A percentile compares a stretch with the other conserved stretches of the same genome.
Conservation (phyloP, 1,139 yeast species). For the Entelexis sorbosivorans region DNA sequence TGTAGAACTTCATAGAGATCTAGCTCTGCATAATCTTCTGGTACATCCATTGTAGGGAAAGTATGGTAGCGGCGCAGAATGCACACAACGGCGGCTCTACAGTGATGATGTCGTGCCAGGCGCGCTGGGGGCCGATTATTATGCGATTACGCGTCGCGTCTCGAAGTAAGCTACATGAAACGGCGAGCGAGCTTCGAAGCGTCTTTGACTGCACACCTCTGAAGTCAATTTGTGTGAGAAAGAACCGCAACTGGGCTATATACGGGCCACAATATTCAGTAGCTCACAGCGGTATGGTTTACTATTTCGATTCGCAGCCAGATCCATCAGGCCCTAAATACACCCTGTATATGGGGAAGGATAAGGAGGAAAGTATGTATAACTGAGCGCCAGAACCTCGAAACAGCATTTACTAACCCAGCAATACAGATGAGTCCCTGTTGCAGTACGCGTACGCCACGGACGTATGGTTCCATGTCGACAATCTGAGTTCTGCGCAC, state of each 20-base stretch:
- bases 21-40: constrained; percentile 20
- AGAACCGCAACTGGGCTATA: no score
- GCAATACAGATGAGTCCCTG: constrained; percentile 48
- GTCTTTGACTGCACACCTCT: no score
- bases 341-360: constrained; percentile 41
- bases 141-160: no score
- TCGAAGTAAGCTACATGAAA: background rate
- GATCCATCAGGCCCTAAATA: constrained; percentile 26
- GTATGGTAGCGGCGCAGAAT: no score
- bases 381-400: background rate
- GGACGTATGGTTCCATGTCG: constrained; percentile 75
- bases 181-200: background rate
- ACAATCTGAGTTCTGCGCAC: constrained; percentile 70
- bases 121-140: no score
- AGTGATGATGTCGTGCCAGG: background rate
- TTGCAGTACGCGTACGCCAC: constrained; percentile 59
- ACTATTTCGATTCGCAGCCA: constrained; percentile 41
- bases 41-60: constrained; percentile 18
- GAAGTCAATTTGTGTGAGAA: background rate
- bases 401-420: background rate
- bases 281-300: constrained; percentile 47
- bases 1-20: constrained; percentile 57
- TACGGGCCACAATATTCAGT: no score
- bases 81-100: no score
- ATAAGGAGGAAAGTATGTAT: constrained; percentile 3